Conservation (phyloP, 495 filamentous ascomycete species). For the Penicillium lagena region DNA sequence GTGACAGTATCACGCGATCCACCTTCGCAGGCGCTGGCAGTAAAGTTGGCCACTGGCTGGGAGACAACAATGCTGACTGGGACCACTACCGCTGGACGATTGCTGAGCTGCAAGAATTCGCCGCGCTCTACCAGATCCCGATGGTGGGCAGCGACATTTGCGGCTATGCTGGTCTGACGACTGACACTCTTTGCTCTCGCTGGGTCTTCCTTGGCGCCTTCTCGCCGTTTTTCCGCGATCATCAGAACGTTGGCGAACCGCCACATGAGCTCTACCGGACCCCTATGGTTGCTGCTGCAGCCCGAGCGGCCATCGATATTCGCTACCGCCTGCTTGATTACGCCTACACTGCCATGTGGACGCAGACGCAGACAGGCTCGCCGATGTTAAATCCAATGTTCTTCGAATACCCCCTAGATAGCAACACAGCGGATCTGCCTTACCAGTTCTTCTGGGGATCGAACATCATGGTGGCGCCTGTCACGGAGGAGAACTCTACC, state of each 20-base stretch:
- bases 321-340: slow-evolving; percentile 74
- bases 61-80: slow-evolving; percentile 76
- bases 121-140: slow-evolving; percentile 74
- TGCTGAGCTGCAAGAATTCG: slow-evolving; percentile 65
- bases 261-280: slow-evolving; percentile 78
- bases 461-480: slow-evolving; percentile 62
- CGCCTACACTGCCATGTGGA: slow-evolving; percentile 66
- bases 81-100: slow-evolving; percentile 65
- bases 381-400: slow-evolving; percentile 65
- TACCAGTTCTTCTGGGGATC: slow-evolving; percentile 69
- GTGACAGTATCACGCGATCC: background rate
- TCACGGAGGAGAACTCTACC: slow-evolving; percentile 58
- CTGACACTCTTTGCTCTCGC: slow-evolving; percentile 71
- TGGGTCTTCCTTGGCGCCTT: slow-evolving; percentile 82
- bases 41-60: slow-evolving; percentile 47
- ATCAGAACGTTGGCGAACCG: slow-evolving; percentile 46
- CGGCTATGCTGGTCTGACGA: slow-evolving; percentile 67
- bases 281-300: slow-evolving; percentile 54
- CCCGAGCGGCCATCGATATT: slow-evolving; percentile 63
- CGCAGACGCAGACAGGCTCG: slow-evolving; percentile 54
- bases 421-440: slow-evolving; percentile 49
- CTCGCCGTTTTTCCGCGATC: slow-evolving; percentile 78
- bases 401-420: slow-evolving; percentile 62
- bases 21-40: too few species aligned
- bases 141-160: slow-evolving; percentile 85